A percentile compares a stretch with the other conserved stretches of the same genome.
Evolutionary conservation across 208 protist species (phyloP).

Genomic region (Crithidia expoeki): DNA sequence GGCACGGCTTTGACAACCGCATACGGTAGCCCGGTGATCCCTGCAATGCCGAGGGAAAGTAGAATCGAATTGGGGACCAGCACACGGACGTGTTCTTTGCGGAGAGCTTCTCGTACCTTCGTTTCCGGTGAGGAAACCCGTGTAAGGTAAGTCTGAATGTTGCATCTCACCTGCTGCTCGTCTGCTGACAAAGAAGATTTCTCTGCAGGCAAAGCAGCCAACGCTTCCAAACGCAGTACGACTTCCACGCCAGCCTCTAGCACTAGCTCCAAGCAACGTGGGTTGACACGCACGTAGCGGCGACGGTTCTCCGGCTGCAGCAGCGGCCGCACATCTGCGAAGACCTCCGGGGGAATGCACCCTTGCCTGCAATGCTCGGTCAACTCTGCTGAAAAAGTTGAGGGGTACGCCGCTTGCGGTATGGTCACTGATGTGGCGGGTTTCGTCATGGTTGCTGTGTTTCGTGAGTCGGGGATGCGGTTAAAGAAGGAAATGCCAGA

Average conservation of each 20-base stretch:
- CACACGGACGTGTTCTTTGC: not conserved
- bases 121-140: too few species aligned
- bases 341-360: constrained; percentile 59
- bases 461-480: too few species aligned
- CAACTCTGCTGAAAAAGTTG: constrained; percentile 58
- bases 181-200: not conserved
- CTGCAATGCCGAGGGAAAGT: constrained; percentile 33
- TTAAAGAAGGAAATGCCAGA: too few species aligned
- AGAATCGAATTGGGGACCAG: not conserved
- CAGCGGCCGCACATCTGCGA: constrained; percentile 42
- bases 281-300: constrained; percentile 71
- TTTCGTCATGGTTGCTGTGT: not conserved
- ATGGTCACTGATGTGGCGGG: not conserved
- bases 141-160: not conserved
- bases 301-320: constrained; percentile 12
- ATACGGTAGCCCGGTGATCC: constrained; percentile 30
- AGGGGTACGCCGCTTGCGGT: constrained; percentile 35
- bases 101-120: not conserved
- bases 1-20: constrained; percentile 35
- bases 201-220: not conserved
- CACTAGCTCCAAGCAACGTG: constrained; percentile 19
- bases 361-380: constrained; percentile 47
- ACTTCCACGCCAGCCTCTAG: constrained; percentile 14
- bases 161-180: not conserved
- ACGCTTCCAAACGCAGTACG: not conserved